These are phyloP conservation scores for Nakazawaea laoshanensis DNA, from an alignment of 805 yeast genomes.

Conservation along the genomic window DNA sequence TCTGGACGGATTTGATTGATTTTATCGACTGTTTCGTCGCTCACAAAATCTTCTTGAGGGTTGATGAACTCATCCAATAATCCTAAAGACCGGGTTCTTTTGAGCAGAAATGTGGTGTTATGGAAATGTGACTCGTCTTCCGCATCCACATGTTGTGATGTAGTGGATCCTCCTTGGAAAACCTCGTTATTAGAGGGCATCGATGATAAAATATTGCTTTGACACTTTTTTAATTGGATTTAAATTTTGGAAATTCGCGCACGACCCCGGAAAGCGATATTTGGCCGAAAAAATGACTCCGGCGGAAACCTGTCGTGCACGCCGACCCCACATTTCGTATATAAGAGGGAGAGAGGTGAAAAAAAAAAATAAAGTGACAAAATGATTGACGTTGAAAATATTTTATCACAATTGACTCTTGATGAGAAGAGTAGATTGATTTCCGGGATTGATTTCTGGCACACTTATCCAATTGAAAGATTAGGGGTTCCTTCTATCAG, in stretches of 20 bases:
- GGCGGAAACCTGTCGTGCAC: no score
- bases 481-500: constrained; percentile 27
- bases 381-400: constrained; percentile 10
- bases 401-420: constrained; percentile 16
- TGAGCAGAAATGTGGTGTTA: constrained; percentile 62
- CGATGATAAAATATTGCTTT: no score
- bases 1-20: constrained; percentile 26
- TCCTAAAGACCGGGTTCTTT: constrained; percentile 79
- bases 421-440: constrained; percentile 22
- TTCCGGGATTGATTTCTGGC: constrained; percentile 32
- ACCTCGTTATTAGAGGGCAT: constrained; percentile 18
- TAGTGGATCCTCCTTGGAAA: constrained; percentile 52
- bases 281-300: no score
- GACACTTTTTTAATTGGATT: neutral
- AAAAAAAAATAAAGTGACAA: neutral
- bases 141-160: constrained; percentile 64
- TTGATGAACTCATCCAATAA: constrained; percentile 43
- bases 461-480: constrained; percentile 24
- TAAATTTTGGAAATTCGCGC: neutral
- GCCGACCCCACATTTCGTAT: no score
- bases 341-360: no score
- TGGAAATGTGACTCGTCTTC: constrained; percentile 63
- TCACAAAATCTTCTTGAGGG: constrained; percentile 77
- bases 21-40: constrained; percentile 90
- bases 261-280: no score